Base-by-base conservation (phyloP, 345 rosid genomes). In the Cochlearia excelsa region DNA sequence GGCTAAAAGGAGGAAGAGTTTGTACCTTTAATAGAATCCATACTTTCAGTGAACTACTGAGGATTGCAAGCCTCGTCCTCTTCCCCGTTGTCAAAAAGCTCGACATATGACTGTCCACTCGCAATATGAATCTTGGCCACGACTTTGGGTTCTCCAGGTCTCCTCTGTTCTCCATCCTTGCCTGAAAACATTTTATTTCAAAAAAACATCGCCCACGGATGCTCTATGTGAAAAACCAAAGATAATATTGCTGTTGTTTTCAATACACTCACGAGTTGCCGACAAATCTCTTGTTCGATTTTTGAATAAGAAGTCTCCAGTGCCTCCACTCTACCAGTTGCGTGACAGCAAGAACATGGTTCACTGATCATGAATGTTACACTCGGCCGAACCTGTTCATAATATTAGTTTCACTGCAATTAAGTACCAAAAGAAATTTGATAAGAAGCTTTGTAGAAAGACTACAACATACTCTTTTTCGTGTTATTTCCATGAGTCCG, bases 401-500 rank as follows among this genome's bases (percentile, higher is more conserved):
- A 54, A 35, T 30, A 7, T 11, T 1, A 48, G 40, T 49, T 29
- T 6, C 35, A 57, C 35, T 55, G 39, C 26, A 39, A 27, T 60
- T 68, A 39, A 60, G 61, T 45, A 52, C 7, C 1, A 45, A 10
- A 45, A 16, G 23, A 16, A 16, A 16, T 16, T 16, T 16, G 23
- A 16, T 16, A 16, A 16, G 23, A 16, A 16, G 23, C 23, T 16
- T 16, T 16, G 23, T 16, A 11, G 44, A 10, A 1, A 11, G 29
- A 49, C 27, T 72, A 54, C 23, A 16, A 16, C 23, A 16, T 83
- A 92, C 98, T 89, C 99, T 86, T 80, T 92, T 84, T 76, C 99
- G 82, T 59, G 95, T 92, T 55, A 93, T 93, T 73, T 93, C 99
- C 99, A 93, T 93, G 8, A 93, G 95, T 52, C 99, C 99, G 40